Evolutionary conservation across 176 grass and related monocot species (phyloP).

Genomic region (Ampelocalamus luodianensis): DNA sequence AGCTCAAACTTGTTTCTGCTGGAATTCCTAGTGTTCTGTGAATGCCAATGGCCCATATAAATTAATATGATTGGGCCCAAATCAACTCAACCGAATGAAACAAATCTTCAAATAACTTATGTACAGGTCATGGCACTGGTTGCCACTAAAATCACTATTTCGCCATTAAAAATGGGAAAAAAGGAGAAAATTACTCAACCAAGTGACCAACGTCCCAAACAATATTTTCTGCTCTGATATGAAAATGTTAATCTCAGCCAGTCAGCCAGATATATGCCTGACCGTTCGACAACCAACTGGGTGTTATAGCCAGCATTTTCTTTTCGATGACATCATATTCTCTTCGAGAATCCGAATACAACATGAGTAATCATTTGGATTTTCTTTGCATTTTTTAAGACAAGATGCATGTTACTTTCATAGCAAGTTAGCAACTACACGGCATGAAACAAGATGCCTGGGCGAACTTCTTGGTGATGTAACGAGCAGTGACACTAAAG

Average conservation of each 20-base stretch:
- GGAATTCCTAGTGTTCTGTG: neutral
- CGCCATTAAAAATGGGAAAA: neutral
- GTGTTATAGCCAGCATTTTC: slow-evolving; percentile 8
- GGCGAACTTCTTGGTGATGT: slow-evolving; percentile 38
- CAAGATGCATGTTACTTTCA: slow-evolving; percentile 35
- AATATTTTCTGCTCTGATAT: neutral
- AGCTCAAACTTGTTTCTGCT: neutral
- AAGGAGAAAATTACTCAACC: neutral
- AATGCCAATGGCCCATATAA: neutral
- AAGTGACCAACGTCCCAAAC: neutral
- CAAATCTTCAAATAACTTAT: neutral
- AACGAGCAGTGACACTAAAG: slow-evolving; percentile 28
- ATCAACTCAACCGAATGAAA: neutral
- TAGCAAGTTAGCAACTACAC: slow-evolving; percentile 32
- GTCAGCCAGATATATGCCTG: neutral
- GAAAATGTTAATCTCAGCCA: neutral
- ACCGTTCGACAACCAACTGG: slow-evolving; percentile 12
- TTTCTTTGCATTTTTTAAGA: slow-evolving; percentile 17
- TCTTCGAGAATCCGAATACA: slow-evolving; percentile 24
- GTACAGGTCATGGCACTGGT: neutral
- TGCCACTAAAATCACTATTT: neutral
- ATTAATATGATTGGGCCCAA: slow-evolving; percentile 4
- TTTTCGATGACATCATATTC: slow-evolving; percentile 17
- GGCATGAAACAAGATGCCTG: slow-evolving; percentile 37
- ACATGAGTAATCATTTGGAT: slow-evolving; percentile 19